Evolutionary conservation across 1,284 basidiomycete genomes (phyloP).

Genomic region (Cryptococcus amylolentus): DNA sequence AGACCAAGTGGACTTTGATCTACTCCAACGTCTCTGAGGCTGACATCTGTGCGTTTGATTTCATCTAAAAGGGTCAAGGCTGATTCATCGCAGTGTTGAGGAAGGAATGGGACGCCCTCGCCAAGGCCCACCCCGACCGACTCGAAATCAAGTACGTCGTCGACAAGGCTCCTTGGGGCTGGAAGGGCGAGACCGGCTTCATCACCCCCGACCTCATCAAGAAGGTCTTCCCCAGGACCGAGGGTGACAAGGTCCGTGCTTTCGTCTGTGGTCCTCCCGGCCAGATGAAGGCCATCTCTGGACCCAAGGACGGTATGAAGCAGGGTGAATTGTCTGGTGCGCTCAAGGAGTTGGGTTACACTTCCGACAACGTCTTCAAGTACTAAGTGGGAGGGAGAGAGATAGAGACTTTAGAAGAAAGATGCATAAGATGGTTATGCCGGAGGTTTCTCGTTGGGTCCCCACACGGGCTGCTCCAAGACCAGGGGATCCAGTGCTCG

Average conservation of each 20-base stretch:
- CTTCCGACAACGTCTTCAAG: conserved; percentile 60
- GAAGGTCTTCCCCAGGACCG: conserved; percentile 63
- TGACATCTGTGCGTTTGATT: conserved; percentile 62
- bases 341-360: conserved; percentile 83
- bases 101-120: conserved; percentile 72
- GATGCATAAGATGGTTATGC: not conserved
- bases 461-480: conserved; percentile 23
- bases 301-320: conserved; percentile 59
- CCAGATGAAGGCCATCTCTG: conserved; percentile 71
- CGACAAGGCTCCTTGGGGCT: conserved; percentile 68
- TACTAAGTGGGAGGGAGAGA: conserved; percentile 30
- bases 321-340: conserved; percentile 81
- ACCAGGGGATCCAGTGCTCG: conserved; percentile 27
- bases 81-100: conserved; percentile 57
- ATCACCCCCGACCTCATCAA: conserved; percentile 68
- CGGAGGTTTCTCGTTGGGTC: conserved; percentile 15
- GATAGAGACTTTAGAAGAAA: not conserved
- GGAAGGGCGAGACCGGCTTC: conserved; percentile 73
- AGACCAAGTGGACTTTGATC: conserved; percentile 89
- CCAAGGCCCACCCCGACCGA: conserved; percentile 63
- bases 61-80: not conserved
- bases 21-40: conserved; percentile 86
- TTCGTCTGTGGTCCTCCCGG: conserved; percentile 91
- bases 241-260: conserved; percentile 78
- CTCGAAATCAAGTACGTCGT: conserved; percentile 81